Evolutionary conservation across 495 filamentous ascomycete species (phyloP).

Genomic region (Paragyromitra xinjiangensis): DNA sequence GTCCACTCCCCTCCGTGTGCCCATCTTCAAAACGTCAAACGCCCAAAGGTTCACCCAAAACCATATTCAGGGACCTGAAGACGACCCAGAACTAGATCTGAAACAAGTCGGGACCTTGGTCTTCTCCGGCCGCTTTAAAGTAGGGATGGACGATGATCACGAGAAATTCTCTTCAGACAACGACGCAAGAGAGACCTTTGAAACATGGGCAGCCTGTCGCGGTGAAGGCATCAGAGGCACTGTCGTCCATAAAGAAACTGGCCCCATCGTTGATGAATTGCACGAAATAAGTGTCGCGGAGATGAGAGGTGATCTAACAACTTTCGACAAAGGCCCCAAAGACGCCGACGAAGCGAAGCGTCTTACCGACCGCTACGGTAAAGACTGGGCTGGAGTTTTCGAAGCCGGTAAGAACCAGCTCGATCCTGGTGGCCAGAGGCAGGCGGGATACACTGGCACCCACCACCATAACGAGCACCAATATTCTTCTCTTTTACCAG

Average conservation of each 20-base stretch:
- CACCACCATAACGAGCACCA: not conserved
- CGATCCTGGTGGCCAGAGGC: not conserved
- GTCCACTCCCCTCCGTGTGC: constrained; percentile 77
- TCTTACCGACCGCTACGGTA: constrained; percentile 82
- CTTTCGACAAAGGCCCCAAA: constrained; percentile 59
- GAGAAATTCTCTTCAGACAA: constrained; percentile 84
- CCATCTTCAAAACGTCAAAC: constrained; percentile 83
- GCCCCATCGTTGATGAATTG: constrained; percentile 70
- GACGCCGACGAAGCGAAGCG: constrained; percentile 73
- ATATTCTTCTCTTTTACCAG: constrained; percentile 16
- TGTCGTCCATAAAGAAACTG: constrained; percentile 73
- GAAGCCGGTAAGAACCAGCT: constrained; percentile 68
- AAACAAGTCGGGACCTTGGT: constrained; percentile 79
- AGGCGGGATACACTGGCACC: constrained; percentile 56
- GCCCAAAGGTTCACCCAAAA: constrained; percentile 82
- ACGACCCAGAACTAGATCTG: constrained; percentile 72
- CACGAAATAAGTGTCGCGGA: constrained; percentile 81
- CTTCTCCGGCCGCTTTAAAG: constrained; percentile 82
- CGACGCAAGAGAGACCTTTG: constrained; percentile 87
- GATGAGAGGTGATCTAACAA: constrained; percentile 79
- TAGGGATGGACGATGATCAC: constrained; percentile 90
- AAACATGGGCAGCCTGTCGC: constrained; percentile 90
- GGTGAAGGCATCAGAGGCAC: constrained; percentile 80
- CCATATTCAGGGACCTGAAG: constrained; percentile 78
- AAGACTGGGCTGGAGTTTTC: constrained; percentile 91